Conservation (phyloP, 140 eudicot species). For the Ambrosia hybrid region DNA sequence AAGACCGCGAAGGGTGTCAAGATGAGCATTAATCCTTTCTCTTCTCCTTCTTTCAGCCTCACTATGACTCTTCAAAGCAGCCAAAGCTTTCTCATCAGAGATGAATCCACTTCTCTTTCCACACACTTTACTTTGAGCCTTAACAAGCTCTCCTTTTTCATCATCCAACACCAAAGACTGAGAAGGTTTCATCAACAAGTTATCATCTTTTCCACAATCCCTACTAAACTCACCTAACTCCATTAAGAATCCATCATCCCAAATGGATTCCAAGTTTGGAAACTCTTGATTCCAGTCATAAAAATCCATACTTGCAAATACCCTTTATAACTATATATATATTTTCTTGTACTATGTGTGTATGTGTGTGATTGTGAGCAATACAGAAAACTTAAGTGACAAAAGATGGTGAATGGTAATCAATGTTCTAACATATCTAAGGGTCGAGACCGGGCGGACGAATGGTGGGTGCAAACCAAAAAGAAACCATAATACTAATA, state of each 20-base stretch:
- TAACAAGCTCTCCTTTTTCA: constrained; percentile 55
- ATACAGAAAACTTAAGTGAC: neutral
- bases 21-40: constrained; percentile 87
- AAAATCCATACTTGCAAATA: constrained; percentile 35
- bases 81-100: constrained; percentile 51
- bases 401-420: neutral
- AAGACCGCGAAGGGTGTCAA: constrained; percentile 65
- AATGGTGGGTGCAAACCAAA: constrained; percentile 82
- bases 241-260: constrained; percentile 32
- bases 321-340: constrained; percentile 29
- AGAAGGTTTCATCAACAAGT: constrained; percentile 26
- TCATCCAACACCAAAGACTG: constrained; percentile 56
- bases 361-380: constrained; percentile 29
- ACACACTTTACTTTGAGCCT: constrained; percentile 30
- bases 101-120: constrained; percentile 35
- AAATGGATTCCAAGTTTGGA: constrained; percentile 33
- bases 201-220: constrained; percentile 32
- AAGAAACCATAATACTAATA: constrained; percentile 55
- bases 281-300: constrained; percentile 38
- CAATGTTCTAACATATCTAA: constrained; percentile 41
- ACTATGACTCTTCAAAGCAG: constrained; percentile 75
- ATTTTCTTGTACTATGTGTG: constrained; percentile 27
- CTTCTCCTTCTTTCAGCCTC: constrained; percentile 96
- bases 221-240: constrained; percentile 23
- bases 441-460: constrained; percentile 92